These are phyloP conservation scores for Gymnopilus junonius DNA, from an alignment of 768 basidiomycete genomes.

Conservation along the genomic window DNA sequence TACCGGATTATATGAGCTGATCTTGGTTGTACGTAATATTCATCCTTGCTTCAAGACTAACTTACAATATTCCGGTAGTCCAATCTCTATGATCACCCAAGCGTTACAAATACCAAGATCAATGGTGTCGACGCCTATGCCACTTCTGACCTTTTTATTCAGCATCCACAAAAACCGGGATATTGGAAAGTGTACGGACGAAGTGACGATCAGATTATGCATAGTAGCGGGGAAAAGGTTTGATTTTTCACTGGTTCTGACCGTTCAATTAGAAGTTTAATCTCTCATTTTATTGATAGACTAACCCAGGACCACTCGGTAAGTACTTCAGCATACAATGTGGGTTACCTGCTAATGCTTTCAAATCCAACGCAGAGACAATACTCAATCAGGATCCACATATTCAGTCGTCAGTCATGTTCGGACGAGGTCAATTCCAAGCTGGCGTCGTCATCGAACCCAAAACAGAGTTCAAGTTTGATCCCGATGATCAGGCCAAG, in stretches of 20 bases:
- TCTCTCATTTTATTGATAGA: neutral
- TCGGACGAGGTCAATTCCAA: slow-evolving; percentile 16
- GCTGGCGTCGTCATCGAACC: slow-evolving; percentile 14
- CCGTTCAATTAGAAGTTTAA: neutral
- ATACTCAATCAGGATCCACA: slow-evolving; percentile 14
- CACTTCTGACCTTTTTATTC: neutral
- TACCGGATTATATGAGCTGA: slow-evolving; percentile 2
- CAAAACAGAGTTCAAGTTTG: slow-evolving; percentile 18
- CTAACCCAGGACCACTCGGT: slow-evolving; percentile 18
- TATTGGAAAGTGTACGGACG: neutral
- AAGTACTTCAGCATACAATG: neutral
- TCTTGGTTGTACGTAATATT: slow-evolving; percentile 7
- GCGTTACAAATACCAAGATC: neutral
- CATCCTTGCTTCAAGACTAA: neutral
- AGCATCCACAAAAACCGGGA: neutral
- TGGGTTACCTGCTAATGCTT: neutral
- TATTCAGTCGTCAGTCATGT: slow-evolving; percentile 12
- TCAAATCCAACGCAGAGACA: neutral
- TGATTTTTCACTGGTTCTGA: neutral
- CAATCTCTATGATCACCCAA: neutral
- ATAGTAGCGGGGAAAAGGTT: neutral
- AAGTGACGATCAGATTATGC: neutral
- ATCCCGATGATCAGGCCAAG: slow-evolving; percentile 23
- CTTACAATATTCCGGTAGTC: neutral
- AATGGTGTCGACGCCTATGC: neutral